These are phyloP conservation scores for Rhynchosporium agropyri DNA, from an alignment of 2,329 filamentous ascomycete species.

Conservation along the genomic window DNA sequence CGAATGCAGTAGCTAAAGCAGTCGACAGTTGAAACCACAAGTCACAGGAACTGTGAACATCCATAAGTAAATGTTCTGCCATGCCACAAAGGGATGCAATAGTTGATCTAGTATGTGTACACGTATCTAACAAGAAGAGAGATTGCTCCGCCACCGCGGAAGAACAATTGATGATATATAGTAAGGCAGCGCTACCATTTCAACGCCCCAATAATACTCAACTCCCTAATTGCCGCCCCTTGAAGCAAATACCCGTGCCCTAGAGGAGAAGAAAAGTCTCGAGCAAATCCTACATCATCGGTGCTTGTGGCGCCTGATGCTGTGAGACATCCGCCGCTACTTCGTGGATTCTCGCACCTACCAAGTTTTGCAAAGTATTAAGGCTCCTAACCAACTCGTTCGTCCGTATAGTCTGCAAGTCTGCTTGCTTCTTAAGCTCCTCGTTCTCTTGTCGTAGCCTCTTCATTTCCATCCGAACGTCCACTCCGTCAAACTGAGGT, in stretches of 20 bases:
- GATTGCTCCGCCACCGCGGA: constrained; percentile 4
- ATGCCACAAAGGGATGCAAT: not conserved
- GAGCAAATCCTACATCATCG: constrained; percentile 18
- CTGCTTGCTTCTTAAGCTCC: constrained; percentile 55
- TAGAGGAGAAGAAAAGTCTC: not conserved
- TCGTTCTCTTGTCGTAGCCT: constrained; percentile 66
- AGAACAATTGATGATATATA: constrained; percentile 8
- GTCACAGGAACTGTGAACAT: not conserved
- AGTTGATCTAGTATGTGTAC: constrained; percentile 9
- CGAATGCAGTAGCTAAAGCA: too few species aligned
- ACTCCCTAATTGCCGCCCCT: constrained; percentile 17
- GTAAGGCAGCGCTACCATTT: not conserved
- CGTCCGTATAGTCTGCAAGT: constrained; percentile 47
- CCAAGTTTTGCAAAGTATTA: constrained; percentile 32
- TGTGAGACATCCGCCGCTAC: constrained; percentile 7
- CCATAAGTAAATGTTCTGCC: not conserved
- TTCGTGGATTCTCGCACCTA: constrained; percentile 27
- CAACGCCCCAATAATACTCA: constrained; percentile 15
- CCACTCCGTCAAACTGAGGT: constrained; percentile 47
- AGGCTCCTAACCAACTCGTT: constrained; percentile 31
- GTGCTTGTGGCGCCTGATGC: constrained; percentile 16
- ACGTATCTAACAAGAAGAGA: constrained; percentile 6
- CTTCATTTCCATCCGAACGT: constrained; percentile 65
- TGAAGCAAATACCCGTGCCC: not conserved
- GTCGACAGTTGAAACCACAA: too few species aligned